Conservation (phyloP, 192 early-diverging fungal genomes). For the Chytriomyces hyalinus region DNA sequence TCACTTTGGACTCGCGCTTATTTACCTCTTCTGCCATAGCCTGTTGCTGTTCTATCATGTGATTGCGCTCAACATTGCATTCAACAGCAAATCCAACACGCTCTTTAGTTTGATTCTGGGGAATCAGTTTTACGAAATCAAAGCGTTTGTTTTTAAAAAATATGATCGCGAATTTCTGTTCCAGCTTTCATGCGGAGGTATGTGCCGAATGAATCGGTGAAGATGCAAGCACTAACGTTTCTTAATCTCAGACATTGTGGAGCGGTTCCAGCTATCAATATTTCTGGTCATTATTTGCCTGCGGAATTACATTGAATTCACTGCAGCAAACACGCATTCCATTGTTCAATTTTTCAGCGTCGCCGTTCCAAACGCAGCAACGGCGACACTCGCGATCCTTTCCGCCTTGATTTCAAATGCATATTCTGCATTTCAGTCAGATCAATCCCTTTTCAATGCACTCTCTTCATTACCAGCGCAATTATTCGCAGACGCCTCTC, state of each 20-base stretch:
- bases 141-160: conserved; percentile 93
- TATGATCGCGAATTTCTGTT: conserved; percentile 97
- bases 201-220: background rate
- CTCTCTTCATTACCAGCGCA: conserved; percentile 52
- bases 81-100: conserved; percentile 95
- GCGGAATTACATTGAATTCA: conserved; percentile 89
- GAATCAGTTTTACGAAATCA: conserved; percentile 99
- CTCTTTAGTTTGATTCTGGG: conserved; percentile 90
- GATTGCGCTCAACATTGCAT: conserved; percentile 93
- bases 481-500: conserved; percentile 67
- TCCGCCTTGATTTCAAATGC: background rate
- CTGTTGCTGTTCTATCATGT: conserved; percentile 93
- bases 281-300: conserved; percentile 90
- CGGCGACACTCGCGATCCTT: background rate
- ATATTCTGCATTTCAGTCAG: background rate
- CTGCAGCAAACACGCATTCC: conserved; percentile 33
- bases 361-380: background rate
- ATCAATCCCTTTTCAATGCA: background rate
- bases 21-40: conserved; percentile 89
- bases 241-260: conserved; percentile 79
- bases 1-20: conserved; percentile 75
- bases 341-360: background rate
- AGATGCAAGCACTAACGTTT: background rate
- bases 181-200: conserved; percentile 90
- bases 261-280: conserved; percentile 88